Conservation (phyloP, 2,329 filamentous ascomycete genomes). For the Aspergillus sp. region DNA sequence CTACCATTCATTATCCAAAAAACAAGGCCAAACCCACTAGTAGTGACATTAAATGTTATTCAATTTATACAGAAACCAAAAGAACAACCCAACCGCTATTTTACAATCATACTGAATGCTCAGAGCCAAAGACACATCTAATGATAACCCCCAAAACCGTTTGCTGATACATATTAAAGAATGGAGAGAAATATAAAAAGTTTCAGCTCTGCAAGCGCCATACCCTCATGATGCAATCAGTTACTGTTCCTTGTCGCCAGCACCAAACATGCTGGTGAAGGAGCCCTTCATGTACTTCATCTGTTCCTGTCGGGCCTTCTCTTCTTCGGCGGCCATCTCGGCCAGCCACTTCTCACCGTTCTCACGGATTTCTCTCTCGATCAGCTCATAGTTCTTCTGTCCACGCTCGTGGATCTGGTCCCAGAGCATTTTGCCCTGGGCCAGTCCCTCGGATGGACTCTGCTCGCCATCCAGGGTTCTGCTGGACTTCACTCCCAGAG, state of each 20-base stretch:
- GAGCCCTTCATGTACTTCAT: constrained; percentile 89
- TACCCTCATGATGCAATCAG: constrained; percentile 2
- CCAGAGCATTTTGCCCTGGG: constrained; percentile 94
- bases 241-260: constrained; percentile 14
- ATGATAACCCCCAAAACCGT: constrained; percentile 15
- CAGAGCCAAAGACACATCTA: constrained; percentile 19
- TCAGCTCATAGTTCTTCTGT: constrained; percentile 79
- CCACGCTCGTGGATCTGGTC: constrained; percentile 91
- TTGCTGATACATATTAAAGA: constrained; percentile 12
- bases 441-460: constrained; percentile 69
- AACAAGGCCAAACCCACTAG: not conserved
- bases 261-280: constrained; percentile 56
- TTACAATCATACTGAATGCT: constrained; percentile 24
- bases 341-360: constrained; percentile 95
- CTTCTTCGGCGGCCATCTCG: constrained; percentile 83
- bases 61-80: constrained; percentile 20
- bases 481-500: constrained; percentile 72
- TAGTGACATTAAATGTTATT: constrained; percentile 9
- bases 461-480: constrained; percentile 62
- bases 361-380: constrained; percentile 86
- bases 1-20: constrained; percentile 16
- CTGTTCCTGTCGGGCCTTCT: constrained; percentile 83
- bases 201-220: constrained; percentile 3
- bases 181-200: constrained; percentile 8
- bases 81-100: constrained; percentile 27